Conservation (phyloP, 1,139 yeast genomes). For the Nakaseomyces bracarensis region DNA sequence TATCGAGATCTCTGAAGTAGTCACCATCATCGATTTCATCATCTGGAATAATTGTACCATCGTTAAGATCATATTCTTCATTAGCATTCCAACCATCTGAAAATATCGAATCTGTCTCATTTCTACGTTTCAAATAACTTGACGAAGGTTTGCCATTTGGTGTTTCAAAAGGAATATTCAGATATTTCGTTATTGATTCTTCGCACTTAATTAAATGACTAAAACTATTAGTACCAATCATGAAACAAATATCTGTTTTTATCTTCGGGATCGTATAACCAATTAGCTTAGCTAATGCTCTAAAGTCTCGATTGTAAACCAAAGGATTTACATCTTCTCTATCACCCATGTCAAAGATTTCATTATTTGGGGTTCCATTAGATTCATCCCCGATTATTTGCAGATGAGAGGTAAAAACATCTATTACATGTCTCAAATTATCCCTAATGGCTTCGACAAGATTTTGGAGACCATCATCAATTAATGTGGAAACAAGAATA, state of each 20-base stretch:
- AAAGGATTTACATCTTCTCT: constrained; percentile 14
- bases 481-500: constrained; percentile 27
- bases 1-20: constrained; percentile 27
- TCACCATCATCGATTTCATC: constrained; percentile 19
- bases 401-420: constrained; percentile 14
- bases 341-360: constrained; percentile 9
- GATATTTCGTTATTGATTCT: constrained; percentile 19
- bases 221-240: constrained; percentile 16
- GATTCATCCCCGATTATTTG: constrained; percentile 12
- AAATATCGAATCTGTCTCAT: neutral
- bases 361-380: constrained; percentile 14
- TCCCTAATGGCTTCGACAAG: constrained; percentile 17
- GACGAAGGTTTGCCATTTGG: constrained; percentile 28
- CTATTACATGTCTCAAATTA: constrained; percentile 17
- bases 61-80: constrained; percentile 20
- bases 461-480: constrained; percentile 28
- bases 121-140: constrained; percentile 21
- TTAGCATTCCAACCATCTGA: constrained; percentile 19
- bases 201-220: constrained; percentile 15
- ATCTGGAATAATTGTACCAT: constrained; percentile 15
- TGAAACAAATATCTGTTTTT: constrained; percentile 20
- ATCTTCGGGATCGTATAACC: constrained; percentile 25
- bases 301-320: constrained; percentile 24
- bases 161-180: constrained; percentile 26
- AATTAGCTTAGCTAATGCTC: constrained; percentile 24